A percentile compares a stretch with the other conserved stretches of the same genome.
phyloP scores from a whole-genome alignment of 1,284 basidiomycete genomes.

The Puccinia novopanici region DNA sequence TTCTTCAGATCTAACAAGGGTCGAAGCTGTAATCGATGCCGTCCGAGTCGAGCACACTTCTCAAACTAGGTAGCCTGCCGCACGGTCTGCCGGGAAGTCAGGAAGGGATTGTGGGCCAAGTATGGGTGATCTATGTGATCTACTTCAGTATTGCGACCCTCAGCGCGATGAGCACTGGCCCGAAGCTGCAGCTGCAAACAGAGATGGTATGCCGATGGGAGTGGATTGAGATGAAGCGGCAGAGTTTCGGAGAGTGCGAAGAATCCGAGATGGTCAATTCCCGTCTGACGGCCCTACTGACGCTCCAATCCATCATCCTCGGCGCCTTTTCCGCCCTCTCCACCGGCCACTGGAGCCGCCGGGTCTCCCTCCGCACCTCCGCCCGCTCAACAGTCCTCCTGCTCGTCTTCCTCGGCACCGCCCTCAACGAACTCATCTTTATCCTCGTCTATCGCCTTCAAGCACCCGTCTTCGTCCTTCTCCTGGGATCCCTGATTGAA shows the following conservation, averaged over 20 bases:
- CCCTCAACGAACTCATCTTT: slow-evolving; percentile 2
- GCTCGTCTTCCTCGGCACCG: slow-evolving; percentile 2
- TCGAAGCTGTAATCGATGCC: neutral
- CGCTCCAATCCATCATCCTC: slow-evolving; percentile 10
- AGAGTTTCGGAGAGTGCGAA: neutral
- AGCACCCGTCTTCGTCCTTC: neutral
- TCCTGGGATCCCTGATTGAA: neutral
- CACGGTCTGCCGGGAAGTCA: no score
- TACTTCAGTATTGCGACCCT: neutral
- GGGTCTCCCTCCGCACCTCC: neutral
- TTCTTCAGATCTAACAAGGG: neutral
- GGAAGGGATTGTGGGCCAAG: neutral
- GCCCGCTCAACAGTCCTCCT: neutral
- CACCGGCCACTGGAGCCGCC: slow-evolving; percentile 8
- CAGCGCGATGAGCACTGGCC: neutral
- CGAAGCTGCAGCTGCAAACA: neutral
- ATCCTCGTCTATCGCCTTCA: neutral
- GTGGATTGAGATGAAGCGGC: no score
- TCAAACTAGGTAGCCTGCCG: neutral
- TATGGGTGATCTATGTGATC: slow-evolving; percentile 14
- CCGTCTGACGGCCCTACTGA: neutral
- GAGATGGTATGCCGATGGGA: slow-evolving; percentile 9
- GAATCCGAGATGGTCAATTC: neutral
- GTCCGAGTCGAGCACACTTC: slow-evolving; percentile 10
- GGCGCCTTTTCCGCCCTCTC: slow-evolving; percentile 4